Evolutionary conservation across 2,329 filamentous ascomycete species (phyloP).

Genomic region (Pseudogymnoascus sp.): DNA sequence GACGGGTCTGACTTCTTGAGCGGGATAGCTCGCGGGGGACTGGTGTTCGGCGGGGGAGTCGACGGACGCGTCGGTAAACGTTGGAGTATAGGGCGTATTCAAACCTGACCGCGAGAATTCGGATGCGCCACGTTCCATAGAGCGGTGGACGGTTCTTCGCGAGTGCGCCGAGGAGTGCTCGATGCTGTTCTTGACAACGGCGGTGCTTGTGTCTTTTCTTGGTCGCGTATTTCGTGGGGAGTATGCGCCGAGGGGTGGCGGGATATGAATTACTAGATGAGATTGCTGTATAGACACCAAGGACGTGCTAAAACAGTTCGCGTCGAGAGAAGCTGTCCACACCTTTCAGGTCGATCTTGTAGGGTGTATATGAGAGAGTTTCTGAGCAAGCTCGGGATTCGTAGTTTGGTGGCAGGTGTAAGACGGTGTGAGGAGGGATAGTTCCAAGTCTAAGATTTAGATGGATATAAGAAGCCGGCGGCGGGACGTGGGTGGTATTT

Average conservation of each 20-base stretch:
- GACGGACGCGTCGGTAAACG: constrained; percentile 70
- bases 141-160: constrained; percentile 27
- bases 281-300: constrained; percentile 26
- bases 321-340: neutral
- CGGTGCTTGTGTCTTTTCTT: constrained; percentile 3
- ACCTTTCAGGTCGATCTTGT: neutral
- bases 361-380: neutral
- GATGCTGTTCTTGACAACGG: constrained; percentile 22
- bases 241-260: neutral
- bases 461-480: neutral
- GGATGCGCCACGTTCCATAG: constrained; percentile 55
- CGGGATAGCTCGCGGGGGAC: constrained; percentile 85
- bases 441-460: neutral
- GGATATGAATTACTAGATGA: constrained; percentile 13
- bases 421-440: neutral
- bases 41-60: constrained; percentile 77
- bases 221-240: constrained; percentile 7
- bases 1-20: constrained; percentile 65
- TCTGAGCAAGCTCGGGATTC: neutral
- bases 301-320: constrained; percentile 26
- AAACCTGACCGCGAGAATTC: constrained; percentile 86
- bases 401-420: neutral
- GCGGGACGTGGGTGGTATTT: constrained; percentile 4
- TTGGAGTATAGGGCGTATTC: constrained; percentile 61
- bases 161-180: constrained; percentile 23